Conservation (phyloP, 1,139 yeast species). For the Hansenula lynferdii region DNA sequence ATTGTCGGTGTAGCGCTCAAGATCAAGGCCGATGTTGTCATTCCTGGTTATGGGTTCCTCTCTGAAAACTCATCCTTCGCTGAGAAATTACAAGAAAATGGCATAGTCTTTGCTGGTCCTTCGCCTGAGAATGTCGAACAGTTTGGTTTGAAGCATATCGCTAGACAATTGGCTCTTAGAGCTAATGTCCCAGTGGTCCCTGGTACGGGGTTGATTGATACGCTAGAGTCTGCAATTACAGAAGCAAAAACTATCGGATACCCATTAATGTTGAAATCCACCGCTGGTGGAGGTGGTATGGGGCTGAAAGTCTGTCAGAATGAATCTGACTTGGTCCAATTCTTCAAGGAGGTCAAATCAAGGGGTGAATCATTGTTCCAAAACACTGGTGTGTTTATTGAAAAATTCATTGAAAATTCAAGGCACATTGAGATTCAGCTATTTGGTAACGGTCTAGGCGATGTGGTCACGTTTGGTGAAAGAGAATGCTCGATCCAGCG, state of each 20-base stretch:
- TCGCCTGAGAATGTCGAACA: constrained; percentile 31
- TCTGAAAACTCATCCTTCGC: constrained; percentile 42
- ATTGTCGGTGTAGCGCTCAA: constrained; percentile 35
- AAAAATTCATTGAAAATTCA: constrained; percentile 38
- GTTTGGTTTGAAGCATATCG: constrained; percentile 34
- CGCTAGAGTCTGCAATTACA: constrained; percentile 26
- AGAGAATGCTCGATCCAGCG: constrained; percentile 46
- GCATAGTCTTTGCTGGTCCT: constrained; percentile 43
- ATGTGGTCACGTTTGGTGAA: constrained; percentile 40
- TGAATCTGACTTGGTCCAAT: constrained; percentile 30
- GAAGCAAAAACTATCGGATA: constrained; percentile 37
- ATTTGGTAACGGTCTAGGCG: constrained; percentile 41
- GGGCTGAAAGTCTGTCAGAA: constrained; percentile 38
- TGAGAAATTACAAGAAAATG: constrained; percentile 29
- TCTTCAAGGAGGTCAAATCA: constrained; percentile 35
- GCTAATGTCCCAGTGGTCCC: constrained; percentile 42
- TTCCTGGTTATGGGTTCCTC: constrained; percentile 44
- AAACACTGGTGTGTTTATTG: constrained; percentile 39
- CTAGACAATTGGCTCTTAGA: constrained; percentile 28
- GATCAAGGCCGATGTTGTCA: constrained; percentile 35
- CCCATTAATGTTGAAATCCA: constrained; percentile 44
- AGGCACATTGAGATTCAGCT: constrained; percentile 44
- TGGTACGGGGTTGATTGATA: constrained; percentile 38
- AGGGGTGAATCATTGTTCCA: constrained; percentile 39
- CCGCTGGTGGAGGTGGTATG: constrained; percentile 51